phyloP scores from a whole-genome alignment of 1,139 yeast species.

The Chernovozyma aurita region DNA sequence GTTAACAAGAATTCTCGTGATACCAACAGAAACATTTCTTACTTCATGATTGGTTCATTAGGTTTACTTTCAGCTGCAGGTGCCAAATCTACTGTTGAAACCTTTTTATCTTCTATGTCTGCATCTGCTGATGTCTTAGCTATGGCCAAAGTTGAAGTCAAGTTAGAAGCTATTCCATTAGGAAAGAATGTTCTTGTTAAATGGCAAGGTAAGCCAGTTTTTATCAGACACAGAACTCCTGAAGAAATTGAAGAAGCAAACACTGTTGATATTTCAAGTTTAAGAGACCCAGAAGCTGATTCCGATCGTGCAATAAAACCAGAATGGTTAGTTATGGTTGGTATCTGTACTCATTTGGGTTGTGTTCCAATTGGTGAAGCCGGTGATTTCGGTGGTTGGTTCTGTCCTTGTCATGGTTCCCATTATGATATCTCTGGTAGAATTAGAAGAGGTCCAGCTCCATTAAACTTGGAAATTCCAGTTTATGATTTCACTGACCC shows the following conservation, averaged over 20 bases:
- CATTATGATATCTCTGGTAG: constrained; percentile 99
- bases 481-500: constrained; percentile 77
- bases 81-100: constrained; percentile 96
- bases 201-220: constrained; percentile 99
- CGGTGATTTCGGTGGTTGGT: constrained; percentile 99
- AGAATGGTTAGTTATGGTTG: constrained; percentile 98
- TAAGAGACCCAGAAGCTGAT: constrained; percentile 95
- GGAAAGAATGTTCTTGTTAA: constrained; percentile 98
- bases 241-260: constrained; percentile 95
- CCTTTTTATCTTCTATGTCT: constrained; percentile 88
- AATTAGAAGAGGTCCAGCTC: constrained; percentile 99
- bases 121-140: constrained; percentile 99
- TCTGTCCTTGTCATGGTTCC: constrained; percentile 99
- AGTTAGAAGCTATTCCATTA: constrained; percentile 88
- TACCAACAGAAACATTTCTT: constrained; percentile 79
- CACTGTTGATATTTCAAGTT: constrained; percentile 60
- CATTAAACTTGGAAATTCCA: constrained; percentile 96
- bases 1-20: constrained; percentile 71
- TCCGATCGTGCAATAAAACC: constrained; percentile 94
- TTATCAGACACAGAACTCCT: constrained; percentile 97
- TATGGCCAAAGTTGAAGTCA: constrained; percentile 98
- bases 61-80: constrained; percentile 94
- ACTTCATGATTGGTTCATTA: constrained; percentile 97
- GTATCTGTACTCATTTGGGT: constrained; percentile 99
- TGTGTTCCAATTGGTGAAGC: constrained; percentile 99